Conservation (phyloP, 495 filamentous ascomycete species). For the Astrocystis sublimbata region DNA sequence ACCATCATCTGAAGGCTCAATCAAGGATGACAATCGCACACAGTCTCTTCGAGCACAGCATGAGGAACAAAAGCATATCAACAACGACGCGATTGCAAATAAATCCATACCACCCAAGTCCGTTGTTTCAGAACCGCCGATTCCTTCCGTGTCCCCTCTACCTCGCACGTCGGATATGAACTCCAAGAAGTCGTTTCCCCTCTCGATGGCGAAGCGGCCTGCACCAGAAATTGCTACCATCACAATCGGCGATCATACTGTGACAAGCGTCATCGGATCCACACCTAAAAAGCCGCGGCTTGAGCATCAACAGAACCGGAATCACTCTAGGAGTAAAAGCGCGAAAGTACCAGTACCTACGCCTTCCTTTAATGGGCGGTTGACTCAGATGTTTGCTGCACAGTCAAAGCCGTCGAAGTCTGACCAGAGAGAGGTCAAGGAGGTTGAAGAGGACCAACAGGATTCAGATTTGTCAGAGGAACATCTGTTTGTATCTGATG, state of each 20-base stretch:
- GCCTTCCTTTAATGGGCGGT: conserved; percentile 63
- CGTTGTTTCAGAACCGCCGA: conserved; percentile 27
- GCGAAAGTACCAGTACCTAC: conserved; percentile 28
- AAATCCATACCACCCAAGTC: conserved; percentile 2
- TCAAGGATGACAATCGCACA: conserved; percentile 14
- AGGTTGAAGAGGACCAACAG: conserved; percentile 27
- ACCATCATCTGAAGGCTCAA: not conserved
- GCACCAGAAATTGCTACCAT: conserved; percentile 80
- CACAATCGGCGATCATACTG: conserved; percentile 78
- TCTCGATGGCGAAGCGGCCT: conserved; percentile 52
- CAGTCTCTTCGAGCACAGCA: conserved; percentile 27
- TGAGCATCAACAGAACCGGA: conserved; percentile 17
- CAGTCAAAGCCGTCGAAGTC: conserved; percentile 50
- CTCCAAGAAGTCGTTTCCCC: conserved; percentile 23
- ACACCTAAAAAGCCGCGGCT: conserved; percentile 42
- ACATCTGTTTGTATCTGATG: conserved; percentile 36
- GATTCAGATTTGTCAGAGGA: conserved; percentile 35
- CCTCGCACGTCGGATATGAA: conserved; percentile 36
- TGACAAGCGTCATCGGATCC: conserved; percentile 56
- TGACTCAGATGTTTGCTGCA: conserved; percentile 72
- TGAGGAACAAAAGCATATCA: conserved; percentile 19
- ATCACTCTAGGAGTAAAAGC: conserved; percentile 18
- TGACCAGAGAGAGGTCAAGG: conserved; percentile 29
- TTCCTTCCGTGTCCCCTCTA: conserved; percentile 41
- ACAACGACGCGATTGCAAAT: not conserved